Conservation (phyloP, 2,329 filamentous ascomycete species). For the Allantophomopsis cytisporea region DNA sequence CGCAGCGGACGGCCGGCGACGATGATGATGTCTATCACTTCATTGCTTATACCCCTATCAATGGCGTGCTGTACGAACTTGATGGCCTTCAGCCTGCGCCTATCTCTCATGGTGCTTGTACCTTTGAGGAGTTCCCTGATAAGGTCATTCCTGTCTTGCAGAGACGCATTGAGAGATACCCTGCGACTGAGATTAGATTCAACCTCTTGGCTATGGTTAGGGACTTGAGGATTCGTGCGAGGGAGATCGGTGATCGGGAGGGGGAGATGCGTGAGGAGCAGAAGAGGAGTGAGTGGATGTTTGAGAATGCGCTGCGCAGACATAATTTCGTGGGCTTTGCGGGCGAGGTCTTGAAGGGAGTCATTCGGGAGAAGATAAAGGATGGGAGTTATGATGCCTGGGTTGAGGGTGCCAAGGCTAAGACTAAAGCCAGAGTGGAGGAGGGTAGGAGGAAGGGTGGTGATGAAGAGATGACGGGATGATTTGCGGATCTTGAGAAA, state of each 20-base stretch:
- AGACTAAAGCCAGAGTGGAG: slow-evolving; percentile 27
- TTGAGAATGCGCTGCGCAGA: slow-evolving; percentile 82
- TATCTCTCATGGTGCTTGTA: slow-evolving; percentile 51
- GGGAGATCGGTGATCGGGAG: slow-evolving; percentile 72
- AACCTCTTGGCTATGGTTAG: slow-evolving; percentile 88
- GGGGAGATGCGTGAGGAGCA: slow-evolving; percentile 65
- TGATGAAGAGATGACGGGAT: slow-evolving; percentile 16
- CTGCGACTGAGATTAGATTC: slow-evolving; percentile 79
- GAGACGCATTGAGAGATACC: slow-evolving; percentile 73
- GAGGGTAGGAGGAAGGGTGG: slow-evolving; percentile 14
- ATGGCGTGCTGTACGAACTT: slow-evolving; percentile 77
- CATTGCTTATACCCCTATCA: slow-evolving; percentile 80
- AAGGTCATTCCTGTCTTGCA: slow-evolving; percentile 82
- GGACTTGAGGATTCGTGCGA: slow-evolving; percentile 65
- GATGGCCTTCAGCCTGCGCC: slow-evolving; percentile 90
- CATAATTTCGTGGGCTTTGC: slow-evolving; percentile 97
- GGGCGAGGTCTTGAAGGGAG: slow-evolving; percentile 77
- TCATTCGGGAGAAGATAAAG: slow-evolving; percentile 60
- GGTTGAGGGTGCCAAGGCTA: slow-evolving; percentile 53
- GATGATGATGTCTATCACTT: slow-evolving; percentile 95
- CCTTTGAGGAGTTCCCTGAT: slow-evolving; percentile 56
- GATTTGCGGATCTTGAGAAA: too few species aligned
- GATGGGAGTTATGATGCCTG: slow-evolving; percentile 58
- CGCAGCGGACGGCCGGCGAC: slow-evolving; percentile 53
- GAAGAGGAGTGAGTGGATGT: slow-evolving; percentile 79